Evolutionary conservation across 495 filamentous ascomycete species (phyloP).

Genomic region (Chlorociboria aeruginascens): DNA sequence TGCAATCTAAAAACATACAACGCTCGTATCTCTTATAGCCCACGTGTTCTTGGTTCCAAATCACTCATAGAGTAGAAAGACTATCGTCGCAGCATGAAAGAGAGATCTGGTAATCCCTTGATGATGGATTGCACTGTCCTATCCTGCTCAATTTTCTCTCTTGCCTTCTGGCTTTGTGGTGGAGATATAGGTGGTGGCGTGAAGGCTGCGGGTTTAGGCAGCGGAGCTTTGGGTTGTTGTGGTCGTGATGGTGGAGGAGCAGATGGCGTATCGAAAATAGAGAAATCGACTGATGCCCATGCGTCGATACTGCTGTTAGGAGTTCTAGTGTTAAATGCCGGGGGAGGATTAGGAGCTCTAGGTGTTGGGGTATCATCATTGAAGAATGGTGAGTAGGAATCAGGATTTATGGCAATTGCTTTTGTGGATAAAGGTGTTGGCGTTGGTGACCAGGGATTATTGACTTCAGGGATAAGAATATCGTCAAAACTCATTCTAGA

Average conservation of each 20-base stretch:
- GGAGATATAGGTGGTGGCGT: not conserved
- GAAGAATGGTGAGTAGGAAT: no score
- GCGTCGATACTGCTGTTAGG: constrained; percentile 15
- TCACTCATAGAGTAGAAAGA: not conserved
- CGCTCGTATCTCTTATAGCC: no score
- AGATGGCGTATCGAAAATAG: constrained; percentile 25
- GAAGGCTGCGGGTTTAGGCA: constrained; percentile 11
- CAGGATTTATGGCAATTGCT: not conserved
- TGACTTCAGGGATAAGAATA: not conserved
- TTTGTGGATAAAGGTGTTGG: constrained; percentile 8
- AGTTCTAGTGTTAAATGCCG: not conserved
- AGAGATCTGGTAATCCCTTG: constrained; percentile 34
- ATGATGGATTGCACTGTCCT: constrained; percentile 26
- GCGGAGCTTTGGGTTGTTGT: constrained; percentile 1
- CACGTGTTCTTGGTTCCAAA: no score
- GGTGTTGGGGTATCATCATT: not conserved
- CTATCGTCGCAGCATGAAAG: constrained; percentile 37
- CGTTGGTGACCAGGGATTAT: not conserved
- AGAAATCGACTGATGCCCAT: constrained; percentile 27
- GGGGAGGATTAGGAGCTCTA: not conserved
- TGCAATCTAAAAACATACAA: no score
- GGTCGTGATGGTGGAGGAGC: constrained; percentile 2
- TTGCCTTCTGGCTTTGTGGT: constrained; percentile 10
- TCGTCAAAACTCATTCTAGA: not conserved
- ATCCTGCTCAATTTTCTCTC: constrained; percentile 21